Base-by-base conservation (phyloP, 1,284 basidiomycete genomes). In the Gomphus bonarii region DNA sequence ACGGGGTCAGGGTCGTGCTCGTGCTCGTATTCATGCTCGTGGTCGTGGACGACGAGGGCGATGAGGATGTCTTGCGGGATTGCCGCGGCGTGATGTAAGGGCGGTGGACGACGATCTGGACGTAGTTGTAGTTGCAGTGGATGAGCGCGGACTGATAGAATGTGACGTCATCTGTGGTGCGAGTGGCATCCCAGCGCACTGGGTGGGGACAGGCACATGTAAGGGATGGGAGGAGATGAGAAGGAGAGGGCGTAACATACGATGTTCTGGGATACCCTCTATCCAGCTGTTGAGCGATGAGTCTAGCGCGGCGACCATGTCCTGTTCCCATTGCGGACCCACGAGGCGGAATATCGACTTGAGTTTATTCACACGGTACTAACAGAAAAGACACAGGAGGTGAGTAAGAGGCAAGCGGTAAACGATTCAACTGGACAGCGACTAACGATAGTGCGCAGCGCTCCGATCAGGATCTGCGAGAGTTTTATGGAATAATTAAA, bases 161-260 rank as follows among this genome's bases (percentile, higher is more conserved):
- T 63, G 83, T 81, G 2, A 69, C 60, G 0, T 54, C 54, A 35
- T 66, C 60, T 60, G 85, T 71, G 61, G 80, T 72, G 28, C 80
- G 77, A 38, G 78, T 73, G 0, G 87, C 82, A 64, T 92, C 85
- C 89, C 88, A 90, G n/a, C 79, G 78, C 43, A 86, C 84, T 85
- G 59, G 14, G 28, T 31, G 43, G 16, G 4, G 50, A 36, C 18
- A 28, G 6, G 22, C 22, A 20, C 3, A 36, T 25, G 22, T 53
- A 25, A 53, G 35, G 36, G 18, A n/a, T n/a, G n/a, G n/a, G n/a
- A n/a, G 11, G 16, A n/a, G 25, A 3, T 1, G 30, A 8, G 20
- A 20, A 5, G n/a, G 43, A 54, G 42, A 7, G n/a, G 42, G 20
- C 33, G 36, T 25, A 14, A 66, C 80, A 60, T 70, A 84, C 75